Conservation (phyloP, 2,329 filamentous ascomycete genomes). For the Xylaria sp. region DNA sequence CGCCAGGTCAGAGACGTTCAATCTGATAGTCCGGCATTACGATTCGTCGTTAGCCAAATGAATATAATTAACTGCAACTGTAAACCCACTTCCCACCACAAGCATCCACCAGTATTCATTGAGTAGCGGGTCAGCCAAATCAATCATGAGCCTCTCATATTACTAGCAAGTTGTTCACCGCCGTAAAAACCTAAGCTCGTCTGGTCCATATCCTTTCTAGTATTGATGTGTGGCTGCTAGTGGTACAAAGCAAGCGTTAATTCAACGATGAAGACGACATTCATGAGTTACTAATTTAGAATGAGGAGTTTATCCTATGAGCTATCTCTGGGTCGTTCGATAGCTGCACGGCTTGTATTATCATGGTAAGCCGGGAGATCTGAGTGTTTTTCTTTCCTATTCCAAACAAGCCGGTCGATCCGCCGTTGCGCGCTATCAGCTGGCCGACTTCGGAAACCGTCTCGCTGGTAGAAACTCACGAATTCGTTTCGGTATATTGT, state of each 20-base stretch:
- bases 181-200: background rate
- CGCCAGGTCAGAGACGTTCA: too few relatives aligned
- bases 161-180: background rate
- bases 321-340: too few relatives aligned
- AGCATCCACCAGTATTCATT: background rate
- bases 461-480: background rate
- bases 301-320: background rate
- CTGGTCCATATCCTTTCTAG: background rate
- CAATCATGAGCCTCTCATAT: background rate
- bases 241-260: background rate
- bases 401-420: slow-evolving; percentile 17
- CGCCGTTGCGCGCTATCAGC: slow-evolving; percentile 11
- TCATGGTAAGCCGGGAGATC: background rate
- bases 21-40: too few relatives aligned
- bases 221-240: too few relatives aligned
- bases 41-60: too few relatives aligned
- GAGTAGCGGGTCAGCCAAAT: background rate
- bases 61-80: background rate
- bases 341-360: too few relatives aligned
- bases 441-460: slow-evolving; percentile 21
- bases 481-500: background rate
- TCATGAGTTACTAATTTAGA: background rate
- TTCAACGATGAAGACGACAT: background rate
- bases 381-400: slow-evolving; percentile 1
- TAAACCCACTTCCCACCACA: background rate